Conservation (phyloP, 2,329 filamentous ascomycete genomes). For the Tolypocladium ophioglossoides region DNA sequence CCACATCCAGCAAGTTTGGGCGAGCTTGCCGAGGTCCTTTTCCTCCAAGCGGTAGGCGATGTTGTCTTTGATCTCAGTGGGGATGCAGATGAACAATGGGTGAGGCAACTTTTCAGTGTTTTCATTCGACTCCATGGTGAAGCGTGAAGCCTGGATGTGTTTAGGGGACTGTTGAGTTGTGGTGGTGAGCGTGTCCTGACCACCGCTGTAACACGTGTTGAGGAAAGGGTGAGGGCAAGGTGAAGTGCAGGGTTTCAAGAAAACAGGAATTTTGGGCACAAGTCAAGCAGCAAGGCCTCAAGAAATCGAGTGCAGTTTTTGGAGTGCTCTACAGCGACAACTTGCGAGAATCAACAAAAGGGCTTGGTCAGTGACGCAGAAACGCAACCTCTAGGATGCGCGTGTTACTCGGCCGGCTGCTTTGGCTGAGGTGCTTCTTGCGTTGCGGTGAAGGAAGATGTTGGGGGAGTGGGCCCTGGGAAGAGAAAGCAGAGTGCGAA, state of each 20-base stretch:
- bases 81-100: background rate
- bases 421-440: background rate
- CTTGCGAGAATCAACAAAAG: too few relatives aligned
- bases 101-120: background rate
- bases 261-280: too few relatives aligned
- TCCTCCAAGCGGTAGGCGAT: background rate
- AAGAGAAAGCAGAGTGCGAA: background rate
- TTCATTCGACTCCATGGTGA: background rate
- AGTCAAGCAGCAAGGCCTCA: too few relatives aligned
- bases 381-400: background rate
- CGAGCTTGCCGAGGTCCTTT: background rate
- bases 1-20: background rate
- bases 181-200: background rate
- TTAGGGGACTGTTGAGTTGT: background rate
- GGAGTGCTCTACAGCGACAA: too few relatives aligned
- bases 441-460: background rate
- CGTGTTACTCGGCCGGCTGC: background rate
- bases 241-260: background rate
- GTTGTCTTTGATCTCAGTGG: background rate
- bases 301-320: too few relatives aligned
- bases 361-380: too few relatives aligned
- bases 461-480: too few relatives aligned
- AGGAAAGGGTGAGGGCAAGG: background rate
- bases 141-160: background rate
- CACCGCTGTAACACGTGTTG: background rate